Conservation (phyloP, 805 yeast genomes). For the Kuraishia cidri region DNA sequence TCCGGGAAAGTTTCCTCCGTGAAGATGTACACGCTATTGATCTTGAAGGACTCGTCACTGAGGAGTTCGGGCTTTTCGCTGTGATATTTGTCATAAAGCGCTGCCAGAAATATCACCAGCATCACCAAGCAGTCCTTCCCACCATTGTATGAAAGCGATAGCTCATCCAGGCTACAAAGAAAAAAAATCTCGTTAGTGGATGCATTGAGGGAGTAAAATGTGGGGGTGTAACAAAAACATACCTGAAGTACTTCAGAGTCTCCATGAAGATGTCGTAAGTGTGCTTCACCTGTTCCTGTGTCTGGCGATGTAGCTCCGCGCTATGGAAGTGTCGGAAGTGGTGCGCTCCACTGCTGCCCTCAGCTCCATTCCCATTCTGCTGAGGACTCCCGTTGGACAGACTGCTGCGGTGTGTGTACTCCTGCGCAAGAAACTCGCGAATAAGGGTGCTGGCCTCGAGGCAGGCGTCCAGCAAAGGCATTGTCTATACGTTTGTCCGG, state of each 20-base stretch:
- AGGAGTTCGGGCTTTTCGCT: slow-evolving; percentile 7
- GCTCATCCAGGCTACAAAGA: slow-evolving; percentile 30
- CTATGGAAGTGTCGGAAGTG: no score
- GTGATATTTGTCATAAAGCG: slow-evolving; percentile 17
- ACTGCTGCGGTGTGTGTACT: background rate
- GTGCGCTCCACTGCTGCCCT: no score
- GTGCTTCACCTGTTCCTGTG: slow-evolving; percentile 14
- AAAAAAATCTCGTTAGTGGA: slow-evolving; percentile 1
- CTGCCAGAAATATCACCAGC: slow-evolving; percentile 66
- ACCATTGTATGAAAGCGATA: slow-evolving; percentile 87
- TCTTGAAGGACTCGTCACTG: slow-evolving; percentile 12
- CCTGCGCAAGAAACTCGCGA: background rate
- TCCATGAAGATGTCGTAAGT: slow-evolving; percentile 10
- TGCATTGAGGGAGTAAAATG: no score
- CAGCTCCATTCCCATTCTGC: background rate
- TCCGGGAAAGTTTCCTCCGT: slow-evolving; percentile 66
- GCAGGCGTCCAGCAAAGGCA: background rate
- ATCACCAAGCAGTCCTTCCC: slow-evolving; percentile 95
- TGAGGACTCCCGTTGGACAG: background rate
- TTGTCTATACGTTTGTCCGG: no score
- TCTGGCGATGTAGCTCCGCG: slow-evolving; percentile 8
- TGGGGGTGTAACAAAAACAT: background rate
- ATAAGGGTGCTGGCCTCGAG: slow-evolving; percentile 1
- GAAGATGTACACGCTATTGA: slow-evolving; percentile 67
- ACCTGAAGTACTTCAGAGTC: slow-evolving; percentile 8